Conservation (phyloP, 1,284 basidiomycete species). For the Trichosporon asahii region DNA sequence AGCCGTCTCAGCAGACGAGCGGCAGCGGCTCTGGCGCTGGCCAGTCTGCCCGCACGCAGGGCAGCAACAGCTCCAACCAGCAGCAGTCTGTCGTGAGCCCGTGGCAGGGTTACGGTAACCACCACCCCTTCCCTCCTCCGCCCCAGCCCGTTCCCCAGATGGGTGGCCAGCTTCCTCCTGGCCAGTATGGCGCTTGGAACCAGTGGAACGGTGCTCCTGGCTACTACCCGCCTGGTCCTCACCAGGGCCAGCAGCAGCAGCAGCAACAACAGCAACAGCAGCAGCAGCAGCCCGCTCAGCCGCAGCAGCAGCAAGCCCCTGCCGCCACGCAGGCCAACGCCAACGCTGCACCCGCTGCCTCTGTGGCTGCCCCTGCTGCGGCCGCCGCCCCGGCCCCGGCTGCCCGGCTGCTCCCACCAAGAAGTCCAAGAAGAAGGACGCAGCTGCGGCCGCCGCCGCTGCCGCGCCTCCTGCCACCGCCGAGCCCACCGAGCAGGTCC, state of each 20-base stretch:
- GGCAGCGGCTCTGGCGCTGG: background rate
- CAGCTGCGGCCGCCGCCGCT: conserved; percentile 17
- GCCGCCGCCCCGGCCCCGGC: conserved; percentile 13
- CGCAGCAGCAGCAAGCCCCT: conserved; percentile 7
- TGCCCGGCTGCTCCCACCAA: conserved; percentile 21
- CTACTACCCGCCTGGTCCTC: conserved; percentile 29
- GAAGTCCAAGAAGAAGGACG: conserved; percentile 26
- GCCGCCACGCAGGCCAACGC: conserved; percentile 3
- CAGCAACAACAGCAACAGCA: conserved; percentile 16
- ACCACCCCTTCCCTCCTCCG: conserved; percentile 33
- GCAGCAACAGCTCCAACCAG: conserved; percentile 21
- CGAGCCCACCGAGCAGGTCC: conserved; percentile 21
- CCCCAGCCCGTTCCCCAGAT: conserved; percentile 32
- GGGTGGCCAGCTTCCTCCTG: conserved; percentile 25
- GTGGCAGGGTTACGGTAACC: conserved; percentile 32
- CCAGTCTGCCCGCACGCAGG: conserved; percentile 11
- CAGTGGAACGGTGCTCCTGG: conserved; percentile 27
- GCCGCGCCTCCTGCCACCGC: conserved; percentile 9
- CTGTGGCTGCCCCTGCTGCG: conserved; percentile 6
- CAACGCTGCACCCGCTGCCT: conserved; percentile 4
- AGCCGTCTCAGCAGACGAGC: conserved; percentile 10
- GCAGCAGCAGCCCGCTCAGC: conserved; percentile 13
- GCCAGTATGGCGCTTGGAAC: conserved; percentile 33
- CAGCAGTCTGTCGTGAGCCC: conserved; percentile 18
- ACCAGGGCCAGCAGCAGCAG: conserved; percentile 16